These are phyloP conservation scores for Dichomitus squalens DNA, from an alignment of 1,284 basidiomycete species.

Conservation along the genomic window DNA sequence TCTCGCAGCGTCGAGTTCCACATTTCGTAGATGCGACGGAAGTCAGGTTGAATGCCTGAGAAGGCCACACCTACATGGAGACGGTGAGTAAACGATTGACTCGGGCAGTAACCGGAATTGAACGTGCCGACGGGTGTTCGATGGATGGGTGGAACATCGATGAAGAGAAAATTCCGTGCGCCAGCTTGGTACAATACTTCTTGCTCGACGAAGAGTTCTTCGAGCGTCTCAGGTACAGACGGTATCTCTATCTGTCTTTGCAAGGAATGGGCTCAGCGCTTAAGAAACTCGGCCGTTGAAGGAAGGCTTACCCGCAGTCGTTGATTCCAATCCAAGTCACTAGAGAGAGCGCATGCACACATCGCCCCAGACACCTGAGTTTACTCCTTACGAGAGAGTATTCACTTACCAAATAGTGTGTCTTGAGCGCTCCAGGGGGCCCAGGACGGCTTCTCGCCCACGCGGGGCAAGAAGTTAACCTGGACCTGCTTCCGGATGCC, in stretches of 20 bases:
- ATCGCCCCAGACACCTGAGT: background rate
- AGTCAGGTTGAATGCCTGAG: background rate
- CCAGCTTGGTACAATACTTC: slow-evolving; percentile 49
- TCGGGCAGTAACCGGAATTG: too few species aligned
- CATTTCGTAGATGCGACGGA: slow-evolving; percentile 24
- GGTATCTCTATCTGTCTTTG: slow-evolving; percentile 8
- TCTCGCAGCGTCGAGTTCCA: slow-evolving; percentile 50
- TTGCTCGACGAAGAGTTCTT: slow-evolving; percentile 44
- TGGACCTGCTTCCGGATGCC: slow-evolving; percentile 45
- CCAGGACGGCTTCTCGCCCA: slow-evolving; percentile 41
- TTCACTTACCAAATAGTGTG: slow-evolving; percentile 52
- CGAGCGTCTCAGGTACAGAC: slow-evolving; percentile 22
- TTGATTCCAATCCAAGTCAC: slow-evolving; percentile 71
- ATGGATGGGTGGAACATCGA: slow-evolving; percentile 63
- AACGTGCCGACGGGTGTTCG: slow-evolving; percentile 47
- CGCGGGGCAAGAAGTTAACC: slow-evolving; percentile 37
- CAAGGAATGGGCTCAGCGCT: background rate
- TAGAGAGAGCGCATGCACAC: slow-evolving; percentile 23
- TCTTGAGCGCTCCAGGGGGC: slow-evolving; percentile 44
- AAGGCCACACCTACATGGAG: slow-evolving; percentile 6
- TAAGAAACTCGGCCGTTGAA: background rate
- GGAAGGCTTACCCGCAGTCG: slow-evolving; percentile 50
- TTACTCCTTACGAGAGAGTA: background rate
- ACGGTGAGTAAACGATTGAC: background rate
- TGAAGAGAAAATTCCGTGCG: slow-evolving; percentile 64